Percentiles rank a stretch among this genome's conserved stretches.
Conservation (phyloP, 169 alveolate genomes). For the Toxoplasma gondii region DNA sequence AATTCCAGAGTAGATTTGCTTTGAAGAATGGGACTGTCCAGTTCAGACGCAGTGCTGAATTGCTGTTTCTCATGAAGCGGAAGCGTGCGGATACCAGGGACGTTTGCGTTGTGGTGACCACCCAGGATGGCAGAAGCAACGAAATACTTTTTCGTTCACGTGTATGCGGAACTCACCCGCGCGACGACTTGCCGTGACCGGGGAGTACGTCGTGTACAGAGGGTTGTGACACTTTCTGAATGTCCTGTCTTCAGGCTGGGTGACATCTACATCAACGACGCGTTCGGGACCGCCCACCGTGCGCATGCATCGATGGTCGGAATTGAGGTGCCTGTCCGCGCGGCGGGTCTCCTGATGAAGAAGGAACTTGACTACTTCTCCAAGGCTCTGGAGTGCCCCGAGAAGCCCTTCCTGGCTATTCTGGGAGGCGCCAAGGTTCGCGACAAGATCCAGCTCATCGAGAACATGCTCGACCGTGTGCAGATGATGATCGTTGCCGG, state of each 20-base stretch:
- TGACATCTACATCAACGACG: constrained; percentile 97
- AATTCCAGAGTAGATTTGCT: no score
- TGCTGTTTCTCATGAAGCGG: no score
- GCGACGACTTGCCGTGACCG: no score
- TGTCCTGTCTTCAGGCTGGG: constrained; percentile 93
- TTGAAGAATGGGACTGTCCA: no score
- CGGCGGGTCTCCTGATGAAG: constrained; percentile 95
- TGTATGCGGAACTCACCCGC: no score
- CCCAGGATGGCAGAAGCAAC: no score
- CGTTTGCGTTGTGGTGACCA: no score
- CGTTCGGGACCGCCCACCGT: constrained; percentile 99
- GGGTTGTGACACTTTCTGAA: no score
- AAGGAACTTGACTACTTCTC: constrained; percentile 96
- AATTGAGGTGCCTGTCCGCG: constrained; percentile 85
- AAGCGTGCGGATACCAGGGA: no score
- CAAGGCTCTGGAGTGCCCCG: constrained; percentile 94
- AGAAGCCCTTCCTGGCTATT: constrained; percentile 95
- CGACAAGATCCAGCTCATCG: constrained; percentile 96
- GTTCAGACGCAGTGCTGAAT: no score
- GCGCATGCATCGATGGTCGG: constrained; percentile 99
- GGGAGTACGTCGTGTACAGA: no score
- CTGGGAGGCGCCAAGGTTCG: constrained; percentile 99
- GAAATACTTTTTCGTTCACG: no score
- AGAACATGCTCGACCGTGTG: constrained; percentile 90
- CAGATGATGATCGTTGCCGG: constrained; percentile 97